Base-by-base conservation (phyloP, 768 basidiomycete genomes). In the Termitomyces sp. region DNA sequence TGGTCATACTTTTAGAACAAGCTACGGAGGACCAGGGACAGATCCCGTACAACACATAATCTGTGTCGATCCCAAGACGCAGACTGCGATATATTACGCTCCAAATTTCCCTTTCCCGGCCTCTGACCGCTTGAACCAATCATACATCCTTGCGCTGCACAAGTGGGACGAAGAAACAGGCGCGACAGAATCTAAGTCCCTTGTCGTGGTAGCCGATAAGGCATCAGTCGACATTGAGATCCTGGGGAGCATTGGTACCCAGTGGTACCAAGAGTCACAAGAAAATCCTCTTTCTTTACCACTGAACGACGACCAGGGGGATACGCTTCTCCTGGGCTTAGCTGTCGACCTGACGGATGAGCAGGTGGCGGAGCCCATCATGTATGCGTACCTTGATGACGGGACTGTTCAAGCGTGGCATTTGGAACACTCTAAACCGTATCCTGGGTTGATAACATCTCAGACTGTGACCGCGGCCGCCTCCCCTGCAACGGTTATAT, bases 321-420 rank as follows among this genome's bases (percentile, higher is more conserved):
- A 93, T 66, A 91, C 89, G 4, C 73, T 85, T 16, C 74, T 91
- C 4, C 66, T 91, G 18, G 83, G 81, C 6, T 75, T 93, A 42
- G 85, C 83, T 44, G 68, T 83, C 6, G 91, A 93, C 67, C 67
- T 92, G 54, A 89, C 88, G 16, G 79, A 79, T 58, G 75, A 50
- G 7, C 42, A 60, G 44, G 67, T 73, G 11, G 66, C 62, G 13
- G 70, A 69, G 13, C 91, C 91, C 0, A 76, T 91, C 57, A 72
- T 91, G 70, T 91, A 85, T 68, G 86, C 83, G 3, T 92, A 89
- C 69, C 78, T 89, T 12, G 90, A 85, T 55, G 91, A 93, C 66
- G 91, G 91, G 20, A 89, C 89, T 0, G 56, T 93, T 24, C 80
- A 85, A 50, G 91, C 78, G 4, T 93, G 91, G 89, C 76, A 85